Conservation (phyloP, 1,284 basidiomycete genomes). For the Calocybe gambosa region DNA sequence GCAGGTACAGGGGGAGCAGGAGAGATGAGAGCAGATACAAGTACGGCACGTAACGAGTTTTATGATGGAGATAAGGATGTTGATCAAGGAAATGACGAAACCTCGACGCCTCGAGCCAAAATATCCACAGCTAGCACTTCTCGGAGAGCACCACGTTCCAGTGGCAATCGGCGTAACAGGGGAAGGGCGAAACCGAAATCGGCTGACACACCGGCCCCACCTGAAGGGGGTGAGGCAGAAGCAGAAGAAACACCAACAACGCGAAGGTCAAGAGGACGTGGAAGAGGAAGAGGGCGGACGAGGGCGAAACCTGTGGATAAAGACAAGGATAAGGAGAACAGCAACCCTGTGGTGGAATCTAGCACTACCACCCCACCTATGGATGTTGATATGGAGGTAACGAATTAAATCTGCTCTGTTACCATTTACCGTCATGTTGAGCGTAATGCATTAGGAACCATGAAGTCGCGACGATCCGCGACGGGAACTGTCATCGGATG, state of each 20-base stretch:
- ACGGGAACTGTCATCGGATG: too few relatives aligned
- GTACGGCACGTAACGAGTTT: conserved; percentile 56
- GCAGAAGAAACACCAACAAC: conserved; percentile 16
- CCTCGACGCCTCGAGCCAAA: background rate
- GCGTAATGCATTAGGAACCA: background rate
- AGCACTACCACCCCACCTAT: conserved; percentile 24
- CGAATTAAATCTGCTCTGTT: background rate
- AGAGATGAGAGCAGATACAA: conserved; percentile 48
- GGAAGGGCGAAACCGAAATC: conserved; percentile 27
- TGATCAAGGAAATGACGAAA: conserved; percentile 38
- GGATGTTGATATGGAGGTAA: conserved; percentile 25
- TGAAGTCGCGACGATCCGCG: too few relatives aligned
- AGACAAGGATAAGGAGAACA: conserved; percentile 30
- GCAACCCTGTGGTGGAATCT: conserved; percentile 23
- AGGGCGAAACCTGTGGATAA: conserved; percentile 24
- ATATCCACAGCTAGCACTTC: conserved; percentile 1
- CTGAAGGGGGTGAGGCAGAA: conserved; percentile 18
- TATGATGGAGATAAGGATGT: conserved; percentile 70
- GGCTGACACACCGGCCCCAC: conserved; percentile 7
- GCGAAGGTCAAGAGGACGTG: conserved; percentile 23
- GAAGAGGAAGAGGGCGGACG: conserved; percentile 23
- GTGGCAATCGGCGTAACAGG: conserved; percentile 25
- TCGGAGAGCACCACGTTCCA: conserved; percentile 4
- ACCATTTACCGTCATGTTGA: background rate
- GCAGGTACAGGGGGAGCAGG: conserved; percentile 50